phyloP scores from a whole-genome alignment of 331 rosid genomes.

The Malus hybrid region DNA sequence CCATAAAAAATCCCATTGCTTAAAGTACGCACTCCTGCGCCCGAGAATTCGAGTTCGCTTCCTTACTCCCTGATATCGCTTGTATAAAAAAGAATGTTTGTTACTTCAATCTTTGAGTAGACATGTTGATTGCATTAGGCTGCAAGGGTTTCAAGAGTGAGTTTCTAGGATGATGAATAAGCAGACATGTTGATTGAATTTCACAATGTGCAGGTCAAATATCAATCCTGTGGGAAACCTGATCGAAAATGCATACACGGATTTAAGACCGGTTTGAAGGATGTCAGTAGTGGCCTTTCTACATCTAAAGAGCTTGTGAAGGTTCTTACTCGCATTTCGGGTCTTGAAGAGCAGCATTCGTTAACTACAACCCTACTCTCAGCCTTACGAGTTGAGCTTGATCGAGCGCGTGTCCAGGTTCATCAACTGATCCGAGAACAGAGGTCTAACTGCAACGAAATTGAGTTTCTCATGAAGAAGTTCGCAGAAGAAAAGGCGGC shows the following conservation, averaged over 20 bases:
- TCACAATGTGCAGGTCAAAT: conserved; percentile 35
- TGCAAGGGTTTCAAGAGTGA: not conserved
- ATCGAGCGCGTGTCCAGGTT: conserved; percentile 47
- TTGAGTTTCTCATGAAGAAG: conserved; percentile 40
- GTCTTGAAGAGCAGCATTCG: conserved; percentile 43
- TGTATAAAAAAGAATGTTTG: not conserved
- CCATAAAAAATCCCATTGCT: not conserved
- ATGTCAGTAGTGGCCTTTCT: conserved; percentile 57
- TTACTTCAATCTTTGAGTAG: not conserved
- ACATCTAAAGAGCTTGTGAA: conserved; percentile 80
- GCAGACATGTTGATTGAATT: not conserved
- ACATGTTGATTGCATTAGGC: not conserved
- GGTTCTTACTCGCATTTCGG: conserved; percentile 53
- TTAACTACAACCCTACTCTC: conserved; percentile 41
- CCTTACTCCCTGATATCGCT: not conserved
- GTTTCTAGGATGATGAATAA: not conserved
- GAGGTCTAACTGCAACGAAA: conserved; percentile 33
- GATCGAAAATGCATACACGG: conserved; percentile 31
- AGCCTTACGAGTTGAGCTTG: conserved; percentile 72
- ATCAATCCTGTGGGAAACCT: conserved; percentile 22
- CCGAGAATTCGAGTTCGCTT: not conserved
- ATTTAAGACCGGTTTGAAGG: conserved; percentile 53
- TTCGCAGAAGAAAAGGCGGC: conserved; percentile 74
- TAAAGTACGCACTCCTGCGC: not conserved
- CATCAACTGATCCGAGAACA: conserved; percentile 54